Percentiles rank a stretch among this genome's conserved stretches.
Conservation (phyloP, 1,284 basidiomycete species). For the Melampsora occidentalis region DNA sequence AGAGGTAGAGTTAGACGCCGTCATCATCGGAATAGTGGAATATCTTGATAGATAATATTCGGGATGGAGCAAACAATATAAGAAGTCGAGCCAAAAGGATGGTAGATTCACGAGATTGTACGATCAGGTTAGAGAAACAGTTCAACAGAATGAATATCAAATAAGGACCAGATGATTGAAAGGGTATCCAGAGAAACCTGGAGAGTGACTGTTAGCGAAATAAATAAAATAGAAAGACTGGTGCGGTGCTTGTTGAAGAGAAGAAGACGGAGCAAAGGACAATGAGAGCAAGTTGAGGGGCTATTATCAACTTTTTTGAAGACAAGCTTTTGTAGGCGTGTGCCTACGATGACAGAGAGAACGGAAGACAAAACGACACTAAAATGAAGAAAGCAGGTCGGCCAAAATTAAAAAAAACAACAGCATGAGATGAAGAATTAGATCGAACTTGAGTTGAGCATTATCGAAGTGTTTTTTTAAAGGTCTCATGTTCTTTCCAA, state of each 20-base stretch:
- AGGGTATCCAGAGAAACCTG: constrained; percentile 7
- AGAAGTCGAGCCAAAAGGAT: constrained; percentile 11
- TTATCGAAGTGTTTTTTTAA: background rate
- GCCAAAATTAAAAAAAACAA: background rate
- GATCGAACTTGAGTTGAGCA: background rate
- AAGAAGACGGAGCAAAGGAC: background rate
- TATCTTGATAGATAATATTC: constrained; percentile 2
- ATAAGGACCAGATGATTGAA: constrained; percentile 13
- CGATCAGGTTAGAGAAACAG: constrained; percentile 13
- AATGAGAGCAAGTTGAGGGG: background rate
- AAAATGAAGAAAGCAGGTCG: background rate
- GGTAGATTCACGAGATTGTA: constrained; percentile 8
- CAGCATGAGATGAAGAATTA: constrained; percentile 10
- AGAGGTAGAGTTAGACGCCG: background rate
- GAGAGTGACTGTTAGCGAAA: constrained; percentile 4
- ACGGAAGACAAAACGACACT: background rate
- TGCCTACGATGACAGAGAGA: background rate
- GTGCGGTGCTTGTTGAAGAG: background rate
- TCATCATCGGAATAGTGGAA: background rate
- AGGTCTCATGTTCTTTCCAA: constrained; percentile 3
- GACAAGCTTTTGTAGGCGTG: background rate
- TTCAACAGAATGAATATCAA: constrained; percentile 13
- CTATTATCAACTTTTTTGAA: constrained; percentile 2
- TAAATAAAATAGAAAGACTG: constrained; percentile 4
- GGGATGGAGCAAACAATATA: background rate